phyloP scores from a whole-genome alignment of 768 basidiomycete species.

The Sarcodon aspratus region DNA sequence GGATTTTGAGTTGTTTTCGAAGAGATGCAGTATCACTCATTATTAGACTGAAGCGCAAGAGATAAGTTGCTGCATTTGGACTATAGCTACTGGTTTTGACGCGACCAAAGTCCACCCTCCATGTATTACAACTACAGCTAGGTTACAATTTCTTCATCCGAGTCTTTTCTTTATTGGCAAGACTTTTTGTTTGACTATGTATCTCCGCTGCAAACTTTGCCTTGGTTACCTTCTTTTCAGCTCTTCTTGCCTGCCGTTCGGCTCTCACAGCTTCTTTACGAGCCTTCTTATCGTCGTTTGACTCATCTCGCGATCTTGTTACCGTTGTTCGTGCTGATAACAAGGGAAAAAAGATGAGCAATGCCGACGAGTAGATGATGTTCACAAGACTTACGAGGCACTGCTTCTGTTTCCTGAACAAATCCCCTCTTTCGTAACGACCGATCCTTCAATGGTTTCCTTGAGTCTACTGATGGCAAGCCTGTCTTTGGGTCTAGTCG shows the following conservation, averaged over 20 bases:
- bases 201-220: constrained; percentile 55
- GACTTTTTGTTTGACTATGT: constrained; percentile 41
- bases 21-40: constrained; percentile 21
- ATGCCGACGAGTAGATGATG: constrained; percentile 2
- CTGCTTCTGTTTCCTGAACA: constrained; percentile 11
- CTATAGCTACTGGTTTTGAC: constrained; percentile 4
- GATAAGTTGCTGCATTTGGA: constrained; percentile 1
- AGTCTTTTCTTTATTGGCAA: constrained; percentile 31
- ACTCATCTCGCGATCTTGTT: constrained; percentile 64
- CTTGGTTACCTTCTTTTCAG: constrained; percentile 55
- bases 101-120: neutral
- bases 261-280: constrained; percentile 62
- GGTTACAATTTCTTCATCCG: constrained; percentile 19
- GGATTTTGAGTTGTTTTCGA: constrained; percentile 68
- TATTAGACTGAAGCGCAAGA: too few species aligned
- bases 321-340: constrained; percentile 36
- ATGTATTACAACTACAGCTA: neutral
- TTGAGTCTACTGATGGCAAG: constrained; percentile 44
- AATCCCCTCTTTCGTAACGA: constrained; percentile 11
- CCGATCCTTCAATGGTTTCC: neutral
- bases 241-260: constrained; percentile 51
- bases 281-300: constrained; percentile 59
- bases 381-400: constrained; percentile 13
- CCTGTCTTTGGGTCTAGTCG: constrained; percentile 67
- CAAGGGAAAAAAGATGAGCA: constrained; percentile 17